phyloP scores from a whole-genome alignment of 345 rosid genomes.

The Lagerstroemia speciosa region DNA sequence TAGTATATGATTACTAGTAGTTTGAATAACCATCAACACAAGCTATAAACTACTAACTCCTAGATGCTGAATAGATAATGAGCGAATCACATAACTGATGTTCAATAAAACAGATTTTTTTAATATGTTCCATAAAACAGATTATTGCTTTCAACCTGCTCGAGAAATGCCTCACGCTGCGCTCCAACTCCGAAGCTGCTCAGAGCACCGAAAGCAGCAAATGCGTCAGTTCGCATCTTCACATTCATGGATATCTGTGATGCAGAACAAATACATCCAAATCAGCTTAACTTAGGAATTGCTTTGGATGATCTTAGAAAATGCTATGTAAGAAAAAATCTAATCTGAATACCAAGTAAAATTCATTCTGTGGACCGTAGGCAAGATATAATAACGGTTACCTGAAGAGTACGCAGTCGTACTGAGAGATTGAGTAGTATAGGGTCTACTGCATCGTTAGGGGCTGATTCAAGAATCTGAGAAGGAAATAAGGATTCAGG shows the following conservation, averaged over 20 bases:
- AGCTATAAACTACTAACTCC: neutral
- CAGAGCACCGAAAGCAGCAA: constrained; percentile 82
- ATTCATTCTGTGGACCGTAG: neutral
- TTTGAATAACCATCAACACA: neutral
- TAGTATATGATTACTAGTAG: neutral
- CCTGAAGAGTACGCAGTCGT: constrained; percentile 91
- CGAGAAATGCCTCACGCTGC: constrained; percentile 67
- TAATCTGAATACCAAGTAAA: neutral
- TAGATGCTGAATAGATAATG: neutral
- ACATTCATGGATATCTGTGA: constrained; percentile 61
- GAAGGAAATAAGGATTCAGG: neutral
- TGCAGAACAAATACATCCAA: constrained; percentile 2
- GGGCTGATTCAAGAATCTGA: constrained; percentile 74
- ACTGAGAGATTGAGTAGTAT: constrained; percentile 70
- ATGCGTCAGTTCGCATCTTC: constrained; percentile 80
- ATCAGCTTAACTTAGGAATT: neutral
- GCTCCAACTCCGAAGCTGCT: constrained; percentile 64
- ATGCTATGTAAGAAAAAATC: neutral
- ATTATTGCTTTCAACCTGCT: constrained; percentile 49
- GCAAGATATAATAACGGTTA: constrained; percentile 11
- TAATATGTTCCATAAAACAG: neutral
- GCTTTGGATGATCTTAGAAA: neutral
- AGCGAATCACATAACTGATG: neutral
- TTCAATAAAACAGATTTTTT: neutral
- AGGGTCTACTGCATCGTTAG: constrained; percentile 80